Evolutionary conservation across 2,329 filamentous ascomycete species (phyloP), one percentile per base, ranked within the genome.

Genomic region (Didymella sp.): DNA sequence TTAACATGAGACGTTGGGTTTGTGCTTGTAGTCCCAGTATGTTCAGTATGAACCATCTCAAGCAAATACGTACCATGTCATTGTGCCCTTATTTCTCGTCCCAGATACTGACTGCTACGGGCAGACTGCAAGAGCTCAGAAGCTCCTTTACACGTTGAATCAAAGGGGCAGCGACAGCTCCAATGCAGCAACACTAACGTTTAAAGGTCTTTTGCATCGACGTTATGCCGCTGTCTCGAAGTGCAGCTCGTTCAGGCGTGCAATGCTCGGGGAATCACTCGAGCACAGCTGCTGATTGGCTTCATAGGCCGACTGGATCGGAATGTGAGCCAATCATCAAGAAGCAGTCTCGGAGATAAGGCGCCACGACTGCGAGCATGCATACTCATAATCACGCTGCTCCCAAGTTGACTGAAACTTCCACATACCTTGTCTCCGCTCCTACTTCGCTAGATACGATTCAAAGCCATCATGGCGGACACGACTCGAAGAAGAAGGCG

Each of bases 401-500:
- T 11, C 37, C 21, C 37, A 22, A 15, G 2, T 12, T 12, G 6
- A 40, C 37, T 17, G 7, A 4, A 15, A 15, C 22, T 42, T 9
- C 6, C 8, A 17, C 6, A n/a, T 15, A 19, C 47, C 33, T 6
- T 22, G 22, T 42, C 2, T 51, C 11, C 25, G 19, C 3, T n/a
- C 8, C 38, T 27, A n/a, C 11, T 6, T n/a, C n/a, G n/a, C n/a
- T n/a, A n/a, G n/a, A n/a, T n/a, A n/a, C n/a, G n/a, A n/a, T n/a
- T n/a, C n/a, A 17, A 24, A 8, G 9, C 9, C 27, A 25, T 15
- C 24, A 66, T 63, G 59, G 22, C 69, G 64, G 61, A 73, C 68
- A 46, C 74, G 1, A 15, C 22, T 51, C 56, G 56, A 17, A 58
- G 74, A 51, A 76, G 80, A 13, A 76, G 79, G 69, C 70, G 81